A percentile compares a stretch with the other conserved stretches of the same genome.
Evolutionary conservation across 192 early-diverging fungal species (phyloP).

Genomic region (Coemansia sp.): DNA sequence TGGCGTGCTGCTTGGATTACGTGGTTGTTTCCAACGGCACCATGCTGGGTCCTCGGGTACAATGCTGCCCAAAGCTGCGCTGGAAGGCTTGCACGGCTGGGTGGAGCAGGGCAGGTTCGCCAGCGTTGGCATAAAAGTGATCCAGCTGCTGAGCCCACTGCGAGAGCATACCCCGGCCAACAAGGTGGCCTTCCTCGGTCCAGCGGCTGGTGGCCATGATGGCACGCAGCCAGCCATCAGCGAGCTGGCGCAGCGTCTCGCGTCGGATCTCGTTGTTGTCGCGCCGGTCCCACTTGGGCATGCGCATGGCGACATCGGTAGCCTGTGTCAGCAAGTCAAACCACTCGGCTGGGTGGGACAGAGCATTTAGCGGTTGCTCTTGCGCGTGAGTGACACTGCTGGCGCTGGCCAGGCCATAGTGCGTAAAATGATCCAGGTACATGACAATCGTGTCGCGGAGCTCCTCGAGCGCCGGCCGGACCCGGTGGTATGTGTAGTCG

Average conservation of each 20-base stretch:
- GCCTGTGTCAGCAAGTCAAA: conserved; percentile 85
- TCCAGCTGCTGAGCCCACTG: conserved; percentile 74
- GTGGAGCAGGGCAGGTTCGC: conserved; percentile 46
- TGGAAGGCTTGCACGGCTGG: conserved; percentile 49
- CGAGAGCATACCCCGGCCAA: conserved; percentile 73
- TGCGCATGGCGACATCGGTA: conserved; percentile 71
- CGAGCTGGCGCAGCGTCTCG: conserved; percentile 72
- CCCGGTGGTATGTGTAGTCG: conserved; percentile 90
- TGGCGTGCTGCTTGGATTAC: conserved; percentile 5
- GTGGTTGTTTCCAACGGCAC: conserved; percentile 21
- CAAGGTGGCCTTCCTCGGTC: conserved; percentile 81
- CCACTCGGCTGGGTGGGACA: conserved; percentile 58
- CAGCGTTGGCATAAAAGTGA: conserved; percentile 29
- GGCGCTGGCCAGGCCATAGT: conserved; percentile 80
- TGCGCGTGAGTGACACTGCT: conserved; percentile 16
- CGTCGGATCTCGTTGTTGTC: conserved; percentile 69
- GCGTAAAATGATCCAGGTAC: conserved; percentile 78
- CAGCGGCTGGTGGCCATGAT: conserved; percentile 73
- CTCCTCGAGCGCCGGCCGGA: conserved; percentile 75
- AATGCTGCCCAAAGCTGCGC: conserved; percentile 41
- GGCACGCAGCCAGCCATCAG: conserved; percentile 76
- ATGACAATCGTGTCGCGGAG: conserved; percentile 72
- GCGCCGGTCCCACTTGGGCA: conserved; percentile 80
- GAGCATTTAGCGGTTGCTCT: conserved; percentile 20
- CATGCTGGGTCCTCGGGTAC: conserved; percentile 12